These are phyloP conservation scores for Goffeauzyma gilvescens DNA, from an alignment of 768 basidiomycete species.

Conservation along the genomic window DNA sequence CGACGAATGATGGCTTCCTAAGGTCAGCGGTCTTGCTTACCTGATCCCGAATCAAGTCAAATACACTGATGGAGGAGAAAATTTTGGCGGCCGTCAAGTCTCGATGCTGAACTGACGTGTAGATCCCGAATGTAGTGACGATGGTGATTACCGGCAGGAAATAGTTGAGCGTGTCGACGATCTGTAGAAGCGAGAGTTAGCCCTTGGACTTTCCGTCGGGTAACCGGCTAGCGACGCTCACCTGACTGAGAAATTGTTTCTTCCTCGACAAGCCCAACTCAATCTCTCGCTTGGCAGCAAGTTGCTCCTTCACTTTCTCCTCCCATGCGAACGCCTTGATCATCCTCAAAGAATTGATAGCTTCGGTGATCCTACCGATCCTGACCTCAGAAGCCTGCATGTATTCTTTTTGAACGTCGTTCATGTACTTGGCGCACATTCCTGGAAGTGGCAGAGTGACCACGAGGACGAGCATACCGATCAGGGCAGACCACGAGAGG, in stretches of 20 bases:
- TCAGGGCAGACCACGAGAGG: constrained; percentile 44
- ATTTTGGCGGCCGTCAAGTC: constrained; percentile 35
- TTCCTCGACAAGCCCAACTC: constrained; percentile 44
- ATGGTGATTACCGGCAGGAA: constrained; percentile 47
- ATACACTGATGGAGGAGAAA: constrained; percentile 43
- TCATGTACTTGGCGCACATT: constrained; percentile 38
- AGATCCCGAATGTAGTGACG: constrained; percentile 46
- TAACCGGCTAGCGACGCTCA: constrained; percentile 37
- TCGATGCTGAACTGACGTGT: constrained; percentile 35
- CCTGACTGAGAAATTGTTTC: constrained; percentile 39
- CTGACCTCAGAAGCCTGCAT: constrained; percentile 46
- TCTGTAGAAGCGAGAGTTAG: not conserved
- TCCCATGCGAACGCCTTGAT: constrained; percentile 49
- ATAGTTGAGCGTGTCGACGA: constrained; percentile 34
- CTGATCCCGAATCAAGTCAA: constrained; percentile 44
- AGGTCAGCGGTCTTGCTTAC: constrained; percentile 26
- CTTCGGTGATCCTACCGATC: constrained; percentile 45
- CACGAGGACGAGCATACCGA: constrained; percentile 42
- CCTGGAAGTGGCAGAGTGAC: constrained; percentile 45
- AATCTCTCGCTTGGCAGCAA: constrained; percentile 43
- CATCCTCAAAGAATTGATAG: constrained; percentile 35
- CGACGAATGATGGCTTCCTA: no score
- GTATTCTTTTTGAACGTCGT: constrained; percentile 38
- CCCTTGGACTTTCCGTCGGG: not conserved
- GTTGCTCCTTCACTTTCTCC: constrained; percentile 37